phyloP scores from a whole-genome alignment of 139 green algal species.

The Tetraselmis chui region DNA sequence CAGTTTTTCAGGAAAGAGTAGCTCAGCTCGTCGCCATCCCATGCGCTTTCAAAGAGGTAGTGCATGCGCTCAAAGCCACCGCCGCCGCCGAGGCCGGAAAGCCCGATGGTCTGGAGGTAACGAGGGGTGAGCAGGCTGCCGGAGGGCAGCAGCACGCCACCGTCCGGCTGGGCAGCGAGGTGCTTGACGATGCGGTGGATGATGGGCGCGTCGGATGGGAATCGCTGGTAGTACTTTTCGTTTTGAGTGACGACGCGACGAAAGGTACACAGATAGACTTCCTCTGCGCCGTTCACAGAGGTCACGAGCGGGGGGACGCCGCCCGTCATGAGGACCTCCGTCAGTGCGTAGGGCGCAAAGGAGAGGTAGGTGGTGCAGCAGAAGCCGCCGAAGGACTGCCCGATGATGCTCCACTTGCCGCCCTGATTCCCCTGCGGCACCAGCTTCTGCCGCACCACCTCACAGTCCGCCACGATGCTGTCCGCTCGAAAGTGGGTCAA shows the following conservation, averaged over 20 bases:
- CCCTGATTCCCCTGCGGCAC: conserved; percentile 27
- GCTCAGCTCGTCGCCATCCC: conserved; percentile 63
- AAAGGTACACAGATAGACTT: background rate
- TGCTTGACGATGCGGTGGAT: conserved; percentile 62
- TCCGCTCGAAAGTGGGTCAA: conserved; percentile 74
- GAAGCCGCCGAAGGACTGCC: conserved; percentile 95
- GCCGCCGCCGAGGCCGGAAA: conserved; percentile 30
- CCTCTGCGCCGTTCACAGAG: background rate
- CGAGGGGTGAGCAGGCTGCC: conserved; percentile 63
- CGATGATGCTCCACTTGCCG: conserved; percentile 71
- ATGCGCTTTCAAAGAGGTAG: conserved; percentile 73
- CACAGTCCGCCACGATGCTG: conserved; percentile 83
- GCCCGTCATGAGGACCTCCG: conserved; percentile 65
- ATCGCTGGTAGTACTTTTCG: conserved; percentile 77
- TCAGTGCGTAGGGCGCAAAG: conserved; percentile 48
- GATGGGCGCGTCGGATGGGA: conserved; percentile 35
- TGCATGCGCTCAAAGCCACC: conserved; percentile 84
- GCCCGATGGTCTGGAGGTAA: background rate
- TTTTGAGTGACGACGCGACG: conserved; percentile 59
- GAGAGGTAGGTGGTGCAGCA: conserved; percentile 84
- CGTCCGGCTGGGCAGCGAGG: conserved; percentile 51
- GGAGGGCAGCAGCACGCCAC: conserved; percentile 42
- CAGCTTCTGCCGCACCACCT: conserved; percentile 66
- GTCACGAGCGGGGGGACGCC: conserved; percentile 58
- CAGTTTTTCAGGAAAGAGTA: conserved; percentile 63